Evolutionary conservation across 495 filamentous ascomycete genomes (phyloP).

Genomic region (Penicillium goetzii): DNA sequence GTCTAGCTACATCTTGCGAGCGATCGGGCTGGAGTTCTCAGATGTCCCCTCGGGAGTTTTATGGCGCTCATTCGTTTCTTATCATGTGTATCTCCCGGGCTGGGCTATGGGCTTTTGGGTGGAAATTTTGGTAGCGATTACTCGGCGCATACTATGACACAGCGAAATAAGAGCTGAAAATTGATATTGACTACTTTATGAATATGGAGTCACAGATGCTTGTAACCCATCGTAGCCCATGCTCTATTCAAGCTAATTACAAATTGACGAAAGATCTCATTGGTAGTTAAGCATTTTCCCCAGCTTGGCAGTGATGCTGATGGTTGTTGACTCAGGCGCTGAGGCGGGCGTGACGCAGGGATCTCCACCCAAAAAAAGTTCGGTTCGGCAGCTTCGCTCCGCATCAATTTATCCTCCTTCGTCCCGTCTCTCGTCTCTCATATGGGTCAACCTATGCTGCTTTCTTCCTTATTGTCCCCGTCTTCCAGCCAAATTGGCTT

Average conservation of each 20-base stretch:
- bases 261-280: not conserved
- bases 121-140: constrained; percentile 31
- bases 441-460: constrained; percentile 1
- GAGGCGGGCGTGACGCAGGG: constrained; percentile 10
- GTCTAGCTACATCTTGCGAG: constrained; percentile 23
- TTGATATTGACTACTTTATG: constrained; percentile 20
- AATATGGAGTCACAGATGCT: not conserved
- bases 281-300: not conserved
- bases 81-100: constrained; percentile 27
- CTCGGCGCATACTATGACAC: constrained; percentile 28
- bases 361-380: constrained; percentile 21
- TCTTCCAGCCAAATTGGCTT: constrained; percentile 49
- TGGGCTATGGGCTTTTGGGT: constrained; percentile 25
- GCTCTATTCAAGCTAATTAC: not conserved
- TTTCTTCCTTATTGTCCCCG: constrained; percentile 1
- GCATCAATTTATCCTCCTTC: not conserved
- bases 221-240: not conserved
- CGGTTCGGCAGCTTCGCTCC: constrained; percentile 2
- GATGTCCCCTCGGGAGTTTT: constrained; percentile 27
- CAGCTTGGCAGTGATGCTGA: not conserved
- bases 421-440: not conserved
- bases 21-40: constrained; percentile 15
- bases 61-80: constrained; percentile 25
- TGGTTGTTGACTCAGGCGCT: constrained; percentile 4
- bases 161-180: constrained; percentile 30